Percentiles rank a stretch among this genome's conserved stretches.
phyloP scores from a whole-genome alignment of 305 asterid species.

The Solanum chacoense region DNA sequence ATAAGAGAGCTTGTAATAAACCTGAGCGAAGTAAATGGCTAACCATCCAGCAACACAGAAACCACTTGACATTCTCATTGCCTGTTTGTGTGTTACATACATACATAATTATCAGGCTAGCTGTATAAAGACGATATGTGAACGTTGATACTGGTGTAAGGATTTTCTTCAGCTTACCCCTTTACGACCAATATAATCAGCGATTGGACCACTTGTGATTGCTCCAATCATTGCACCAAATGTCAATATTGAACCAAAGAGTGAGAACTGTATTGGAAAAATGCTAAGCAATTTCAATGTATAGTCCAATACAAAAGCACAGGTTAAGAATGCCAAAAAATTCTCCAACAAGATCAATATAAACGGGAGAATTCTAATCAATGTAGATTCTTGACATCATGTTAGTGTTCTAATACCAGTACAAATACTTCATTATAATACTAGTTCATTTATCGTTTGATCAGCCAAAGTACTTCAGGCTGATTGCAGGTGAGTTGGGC shows the following conservation, averaged over 20 bases:
- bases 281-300: background rate
- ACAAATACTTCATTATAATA: background rate
- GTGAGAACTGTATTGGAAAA: conserved; percentile 52
- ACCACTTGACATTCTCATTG: conserved; percentile 70
- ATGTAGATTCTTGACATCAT: background rate
- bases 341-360: background rate
- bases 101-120: background rate
- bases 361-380: background rate
- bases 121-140: background rate
- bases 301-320: background rate
- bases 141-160: background rate
- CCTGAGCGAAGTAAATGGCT: conserved; percentile 77
- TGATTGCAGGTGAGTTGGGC: background rate
- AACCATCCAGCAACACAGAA: conserved; percentile 84
- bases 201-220: conserved; percentile 75
- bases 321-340: background rate
- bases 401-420: background rate
- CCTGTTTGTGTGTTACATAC: conserved; percentile 36
- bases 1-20: background rate
- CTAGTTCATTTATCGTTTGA: background rate
- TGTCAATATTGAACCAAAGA: conserved; percentile 87
- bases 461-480: background rate
- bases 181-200: conserved; percentile 75
- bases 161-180: conserved; percentile 44
- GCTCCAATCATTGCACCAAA: conserved; percentile 99